phyloP scores from a whole-genome alignment of 345 rosid species.

The Aquilaria yunnanensis region DNA sequence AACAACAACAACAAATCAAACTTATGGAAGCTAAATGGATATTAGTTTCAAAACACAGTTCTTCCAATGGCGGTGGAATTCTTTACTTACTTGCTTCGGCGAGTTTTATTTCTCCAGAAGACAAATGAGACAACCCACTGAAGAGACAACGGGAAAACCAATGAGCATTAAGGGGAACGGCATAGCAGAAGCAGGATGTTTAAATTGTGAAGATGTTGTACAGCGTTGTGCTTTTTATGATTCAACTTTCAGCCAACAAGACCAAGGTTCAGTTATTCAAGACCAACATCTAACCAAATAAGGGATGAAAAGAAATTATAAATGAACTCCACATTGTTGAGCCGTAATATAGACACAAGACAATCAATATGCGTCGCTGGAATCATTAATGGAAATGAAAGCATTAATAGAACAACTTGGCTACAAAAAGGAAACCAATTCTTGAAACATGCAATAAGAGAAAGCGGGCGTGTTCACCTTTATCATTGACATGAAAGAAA shows the following conservation, averaged over 20 bases:
- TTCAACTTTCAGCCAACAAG: too few relatives aligned
- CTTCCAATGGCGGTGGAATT: not conserved
- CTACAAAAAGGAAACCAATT: not conserved
- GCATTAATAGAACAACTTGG: not conserved
- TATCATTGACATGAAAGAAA: constrained; percentile 51
- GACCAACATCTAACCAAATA: too few relatives aligned
- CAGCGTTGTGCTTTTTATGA: not conserved
- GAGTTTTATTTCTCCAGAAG: constrained; percentile 78
- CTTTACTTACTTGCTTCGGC: constrained; percentile 69
- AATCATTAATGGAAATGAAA: not conserved
- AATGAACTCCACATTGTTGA: not conserved
- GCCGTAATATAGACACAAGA: not conserved
- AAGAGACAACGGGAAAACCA: constrained; percentile 12
- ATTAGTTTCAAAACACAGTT: not conserved
- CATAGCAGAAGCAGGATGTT: not conserved
- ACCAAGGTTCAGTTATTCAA: too few relatives aligned
- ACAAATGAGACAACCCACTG: constrained; percentile 71
- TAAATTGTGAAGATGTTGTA: constrained; percentile 3
- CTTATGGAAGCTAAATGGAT: not conserved
- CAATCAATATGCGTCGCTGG: too few relatives aligned
- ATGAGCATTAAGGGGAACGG: not conserved
- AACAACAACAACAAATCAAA: constrained; percentile 1
- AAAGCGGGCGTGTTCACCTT: constrained; percentile 37
- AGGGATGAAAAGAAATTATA: not conserved
- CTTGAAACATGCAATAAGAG: not conserved